phyloP scores from a whole-genome alignment of 208 protist genomes.

The Crithidia acanthocephali region DNA sequence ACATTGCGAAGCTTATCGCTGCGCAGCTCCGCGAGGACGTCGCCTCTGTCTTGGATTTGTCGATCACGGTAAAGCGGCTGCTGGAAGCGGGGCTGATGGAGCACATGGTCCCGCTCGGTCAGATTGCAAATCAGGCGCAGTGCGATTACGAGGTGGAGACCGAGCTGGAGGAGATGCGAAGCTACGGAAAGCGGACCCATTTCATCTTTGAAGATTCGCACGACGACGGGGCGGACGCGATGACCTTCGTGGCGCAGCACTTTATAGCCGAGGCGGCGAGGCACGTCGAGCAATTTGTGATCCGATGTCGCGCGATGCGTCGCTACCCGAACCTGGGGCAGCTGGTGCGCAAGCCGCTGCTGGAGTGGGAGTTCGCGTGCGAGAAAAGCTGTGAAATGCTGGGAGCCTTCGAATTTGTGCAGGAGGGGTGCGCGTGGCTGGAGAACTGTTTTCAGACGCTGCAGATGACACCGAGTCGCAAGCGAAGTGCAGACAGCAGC shows the following conservation, averaged over 20 bases:
- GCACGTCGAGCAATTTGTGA: conserved; percentile 67
- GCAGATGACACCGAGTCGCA: conserved; percentile 17
- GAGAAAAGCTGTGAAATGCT: conserved; percentile 67
- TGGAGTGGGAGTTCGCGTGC: conserved; percentile 74
- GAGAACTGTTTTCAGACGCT: conserved; percentile 29
- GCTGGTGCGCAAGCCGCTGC: conserved; percentile 57
- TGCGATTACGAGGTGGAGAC: conserved; percentile 82
- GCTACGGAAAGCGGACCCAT: conserved; percentile 75
- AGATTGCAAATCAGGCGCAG: conserved; percentile 69
- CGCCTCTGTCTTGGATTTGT: conserved; percentile 50
- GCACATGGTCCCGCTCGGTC: conserved; percentile 55
- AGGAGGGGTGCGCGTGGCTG: conserved; percentile 48
- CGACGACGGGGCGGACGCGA: conserved; percentile 16
- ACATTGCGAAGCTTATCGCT: conserved; percentile 73
- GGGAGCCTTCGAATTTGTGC: conserved; percentile 46
- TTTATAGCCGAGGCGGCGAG: conserved; percentile 39
- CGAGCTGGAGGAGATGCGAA: conserved; percentile 86
- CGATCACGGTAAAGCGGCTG: conserved; percentile 58
- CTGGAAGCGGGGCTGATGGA: conserved; percentile 71
- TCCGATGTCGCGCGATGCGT: conserved; percentile 50
- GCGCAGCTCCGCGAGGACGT: conserved; percentile 57
- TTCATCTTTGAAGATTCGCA: conserved; percentile 43
- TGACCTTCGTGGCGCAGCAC: conserved; percentile 24
- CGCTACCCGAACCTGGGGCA: conserved; percentile 56
- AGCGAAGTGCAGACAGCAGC: conserved; percentile 8